phyloP scores from a whole-genome alignment of 495 filamentous ascomycete species.

The Parmelia sp. region DNA sequence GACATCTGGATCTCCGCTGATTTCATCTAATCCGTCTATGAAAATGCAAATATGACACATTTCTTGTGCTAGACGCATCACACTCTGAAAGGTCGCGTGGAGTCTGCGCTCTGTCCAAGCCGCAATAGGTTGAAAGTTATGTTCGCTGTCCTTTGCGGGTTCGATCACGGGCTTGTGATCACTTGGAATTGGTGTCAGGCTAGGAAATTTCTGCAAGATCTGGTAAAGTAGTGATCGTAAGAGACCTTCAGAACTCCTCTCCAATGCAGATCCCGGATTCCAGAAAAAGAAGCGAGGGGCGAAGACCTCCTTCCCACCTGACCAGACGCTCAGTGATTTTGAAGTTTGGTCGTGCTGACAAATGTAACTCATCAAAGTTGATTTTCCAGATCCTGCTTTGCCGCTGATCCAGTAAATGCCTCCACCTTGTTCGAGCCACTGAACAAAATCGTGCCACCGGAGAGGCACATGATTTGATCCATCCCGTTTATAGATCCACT shows the following conservation, averaged over 20 bases:
- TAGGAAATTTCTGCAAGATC: neutral
- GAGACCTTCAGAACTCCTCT: neutral
- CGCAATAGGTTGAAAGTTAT: neutral
- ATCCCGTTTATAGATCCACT: slow-evolving; percentile 16
- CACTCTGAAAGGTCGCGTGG: neutral
- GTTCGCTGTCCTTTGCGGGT: neutral
- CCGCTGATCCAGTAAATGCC: neutral
- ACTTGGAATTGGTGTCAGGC: neutral
- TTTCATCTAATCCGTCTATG: neutral
- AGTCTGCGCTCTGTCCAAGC: neutral
- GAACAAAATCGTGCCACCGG: neutral
- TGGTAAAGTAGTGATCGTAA: neutral
- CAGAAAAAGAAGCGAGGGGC: neutral
- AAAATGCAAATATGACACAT: neutral
- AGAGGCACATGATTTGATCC: neutral
- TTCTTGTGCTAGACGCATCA: neutral
- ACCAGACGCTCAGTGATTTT: neutral
- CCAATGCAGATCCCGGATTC: neutral
- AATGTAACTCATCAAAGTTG: neutral
- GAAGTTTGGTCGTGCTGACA: neutral
- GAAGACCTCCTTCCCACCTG: neutral
- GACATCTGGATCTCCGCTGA: neutral
- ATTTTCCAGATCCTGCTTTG: neutral
- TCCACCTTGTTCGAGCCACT: neutral
- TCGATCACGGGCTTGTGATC: neutral